Evolutionary conservation across 805 yeast species (phyloP).

Genomic region (Clavispora vitiphila): DNA sequence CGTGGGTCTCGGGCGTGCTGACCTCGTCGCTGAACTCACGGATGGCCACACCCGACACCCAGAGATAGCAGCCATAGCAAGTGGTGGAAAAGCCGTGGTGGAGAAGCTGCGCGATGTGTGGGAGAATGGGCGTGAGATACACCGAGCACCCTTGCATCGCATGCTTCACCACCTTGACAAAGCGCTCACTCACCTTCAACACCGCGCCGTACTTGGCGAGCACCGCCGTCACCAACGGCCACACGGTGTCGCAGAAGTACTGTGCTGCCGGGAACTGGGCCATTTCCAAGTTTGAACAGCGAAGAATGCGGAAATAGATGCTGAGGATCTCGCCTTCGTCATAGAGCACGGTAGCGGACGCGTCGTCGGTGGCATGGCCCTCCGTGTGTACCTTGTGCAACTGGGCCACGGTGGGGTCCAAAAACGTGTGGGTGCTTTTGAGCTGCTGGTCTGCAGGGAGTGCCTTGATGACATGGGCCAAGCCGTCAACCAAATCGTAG

Average conservation of each 20-base stretch:
- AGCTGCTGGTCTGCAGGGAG: conserved; percentile 51
- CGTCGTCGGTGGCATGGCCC: conserved; percentile 15
- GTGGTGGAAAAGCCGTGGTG: conserved; percentile 66
- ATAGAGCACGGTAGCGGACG: conserved; percentile 37
- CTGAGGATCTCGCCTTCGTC: conserved; percentile 70
- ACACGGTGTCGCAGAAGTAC: conserved; percentile 46
- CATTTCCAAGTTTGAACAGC: conserved; percentile 37
- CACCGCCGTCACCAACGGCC: conserved; percentile 52
- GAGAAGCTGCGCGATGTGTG: conserved; percentile 60
- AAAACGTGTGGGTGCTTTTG: conserved; percentile 54
- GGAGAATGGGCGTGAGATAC: conserved; percentile 54
- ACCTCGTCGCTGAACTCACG: conserved; percentile 66
- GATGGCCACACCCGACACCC: conserved; percentile 82
- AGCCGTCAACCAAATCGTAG: conserved; percentile 81
- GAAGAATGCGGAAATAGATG: conserved; percentile 53
- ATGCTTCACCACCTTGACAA: conserved; percentile 61
- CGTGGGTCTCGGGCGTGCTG: conserved; percentile 41
- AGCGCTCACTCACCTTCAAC: conserved; percentile 65
- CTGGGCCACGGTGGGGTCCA: conserved; percentile 57
- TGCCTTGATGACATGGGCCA: conserved; percentile 73
- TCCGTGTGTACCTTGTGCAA: conserved; percentile 25
- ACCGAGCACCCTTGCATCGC: conserved; percentile 59
- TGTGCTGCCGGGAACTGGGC: conserved; percentile 47
- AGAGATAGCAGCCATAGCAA: conserved; percentile 75
- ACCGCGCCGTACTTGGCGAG: conserved; percentile 54